phyloP scores from a whole-genome alignment of 805 yeast species.

The Kluyveromyces dobzhanskii region DNA sequence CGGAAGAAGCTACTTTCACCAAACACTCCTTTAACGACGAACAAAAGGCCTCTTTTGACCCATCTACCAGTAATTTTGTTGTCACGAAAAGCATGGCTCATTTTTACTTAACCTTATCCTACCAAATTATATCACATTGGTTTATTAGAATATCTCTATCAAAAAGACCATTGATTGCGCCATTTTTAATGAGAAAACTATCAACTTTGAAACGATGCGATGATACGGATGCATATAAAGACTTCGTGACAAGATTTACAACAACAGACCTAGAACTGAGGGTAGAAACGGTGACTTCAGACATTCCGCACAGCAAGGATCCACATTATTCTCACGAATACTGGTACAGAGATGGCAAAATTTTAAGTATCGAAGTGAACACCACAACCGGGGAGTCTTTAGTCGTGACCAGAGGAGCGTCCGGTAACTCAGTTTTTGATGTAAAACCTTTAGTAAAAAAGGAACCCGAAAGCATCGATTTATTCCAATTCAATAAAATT shows the following conservation, averaged over 20 bases:
- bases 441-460: constrained; percentile 38
- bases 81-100: constrained; percentile 46
- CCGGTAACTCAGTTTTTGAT: constrained; percentile 47
- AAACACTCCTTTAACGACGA: constrained; percentile 27
- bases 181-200: constrained; percentile 55
- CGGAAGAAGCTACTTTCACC: constrained; percentile 10
- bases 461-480: constrained; percentile 33
- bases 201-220: constrained; percentile 32
- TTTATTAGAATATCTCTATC: constrained; percentile 51
- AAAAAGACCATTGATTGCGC: constrained; percentile 52
- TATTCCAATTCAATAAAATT: constrained; percentile 42
- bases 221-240: constrained; percentile 55
- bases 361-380: constrained; percentile 50
- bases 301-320: constrained; percentile 20
- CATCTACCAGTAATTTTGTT: constrained; percentile 42
- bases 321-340: constrained; percentile 26
- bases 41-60: constrained; percentile 42
- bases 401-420: constrained; percentile 53
- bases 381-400: constrained; percentile 42
- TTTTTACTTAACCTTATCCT: constrained; percentile 56
- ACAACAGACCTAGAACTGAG: constrained; percentile 53
- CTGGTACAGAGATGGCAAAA: constrained; percentile 56
- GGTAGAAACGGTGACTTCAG: constrained; percentile 24
- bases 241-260: constrained; percentile 59
- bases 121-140: constrained; percentile 63